These are phyloP conservation scores for Candida germanica DNA, from an alignment of 805 yeast genomes.

Conservation along the genomic window DNA sequence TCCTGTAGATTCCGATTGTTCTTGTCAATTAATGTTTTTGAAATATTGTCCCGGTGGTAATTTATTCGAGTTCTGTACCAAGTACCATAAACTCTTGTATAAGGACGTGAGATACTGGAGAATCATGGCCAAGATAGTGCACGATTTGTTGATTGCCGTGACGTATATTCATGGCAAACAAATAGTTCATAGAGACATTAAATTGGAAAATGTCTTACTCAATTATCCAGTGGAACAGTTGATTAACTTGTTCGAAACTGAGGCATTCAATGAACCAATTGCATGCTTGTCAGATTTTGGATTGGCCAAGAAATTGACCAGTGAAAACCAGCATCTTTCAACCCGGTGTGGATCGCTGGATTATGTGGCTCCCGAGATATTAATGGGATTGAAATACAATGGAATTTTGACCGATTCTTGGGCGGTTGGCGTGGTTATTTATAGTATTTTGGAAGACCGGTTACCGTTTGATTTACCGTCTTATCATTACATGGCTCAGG, in stretches of 20 bases:
- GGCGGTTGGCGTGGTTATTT: constrained; percentile 92
- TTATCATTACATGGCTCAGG: constrained; percentile 29
- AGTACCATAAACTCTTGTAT: constrained; percentile 35
- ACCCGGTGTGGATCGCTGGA: constrained; percentile 97
- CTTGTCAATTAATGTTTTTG: constrained; percentile 48
- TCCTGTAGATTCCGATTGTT: neutral
- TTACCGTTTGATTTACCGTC: constrained; percentile 92
- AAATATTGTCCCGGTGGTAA: constrained; percentile 87
- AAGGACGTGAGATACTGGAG: constrained; percentile 38
- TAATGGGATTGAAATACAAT: constrained; percentile 87
- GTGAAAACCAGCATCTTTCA: constrained; percentile 59
- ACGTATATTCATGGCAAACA: constrained; percentile 63
- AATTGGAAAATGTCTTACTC: constrained; percentile 77
- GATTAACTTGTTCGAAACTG: constrained; percentile 1
- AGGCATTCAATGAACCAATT: neutral
- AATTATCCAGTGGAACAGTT: constrained; percentile 30
- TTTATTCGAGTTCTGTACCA: constrained; percentile 54
- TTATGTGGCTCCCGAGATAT: constrained; percentile 90
- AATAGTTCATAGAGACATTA: constrained; percentile 88
- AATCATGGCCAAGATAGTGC: constrained; percentile 59
- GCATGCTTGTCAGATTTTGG: constrained; percentile 82
- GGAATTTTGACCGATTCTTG: constrained; percentile 91
- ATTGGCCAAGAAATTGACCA: constrained; percentile 65
- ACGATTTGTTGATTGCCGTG: constrained; percentile 69
- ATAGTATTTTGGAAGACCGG: constrained; percentile 78